Evolutionary conservation across 306 rosid species (phyloP), one percentile per base, ranked within the genome.

Genomic region (Arachis stenosperma): DNA sequence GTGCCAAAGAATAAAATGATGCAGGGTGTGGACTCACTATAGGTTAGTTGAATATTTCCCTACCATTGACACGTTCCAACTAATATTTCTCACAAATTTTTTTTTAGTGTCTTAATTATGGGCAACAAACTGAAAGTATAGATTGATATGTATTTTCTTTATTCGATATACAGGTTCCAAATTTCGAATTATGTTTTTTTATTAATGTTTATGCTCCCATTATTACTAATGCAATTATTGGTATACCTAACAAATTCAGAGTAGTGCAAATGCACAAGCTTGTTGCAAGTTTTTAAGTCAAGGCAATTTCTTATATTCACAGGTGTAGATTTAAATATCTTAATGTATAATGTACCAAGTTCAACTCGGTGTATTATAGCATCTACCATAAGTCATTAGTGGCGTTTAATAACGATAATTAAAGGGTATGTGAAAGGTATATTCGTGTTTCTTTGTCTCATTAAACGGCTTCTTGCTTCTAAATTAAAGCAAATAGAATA

Each of bases 11-110:
- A 69, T 42, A n/a, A 74, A 53, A 69, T 69, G 65, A 46, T 30
- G 40, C 57, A 0, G 9, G 10, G 17, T 9, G 68, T 67, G 66
- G 56, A 61, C 76, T 14, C 57, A 63, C 30, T 17, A 54, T 9
- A 63, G 53, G 22, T 62, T 67, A 36, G 75, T 63, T 67, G 71
- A 50, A 59, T 40, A 58, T 8, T 53, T 70, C 77, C 2, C 55
- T 78, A 71, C 64, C 77, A 9, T 79, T 58, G 82, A 72, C 69
- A 40, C 52, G 5, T 72, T 72, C 78, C 52, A 79, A 72, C 70
- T 29, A 14, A 6, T 58, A 17, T 65, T 62, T 57, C 58, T 29
- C 37, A 33, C 37, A 3, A 33, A 0, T 33, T 33, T 22, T 33
- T 33, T 33, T 33, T 33, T 33, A 4, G 37, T 33, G 37, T 33